Evolutionary conservation across 371 early-diverging fungal genomes (phyloP).

Genomic region (Mortierella sp.): DNA sequence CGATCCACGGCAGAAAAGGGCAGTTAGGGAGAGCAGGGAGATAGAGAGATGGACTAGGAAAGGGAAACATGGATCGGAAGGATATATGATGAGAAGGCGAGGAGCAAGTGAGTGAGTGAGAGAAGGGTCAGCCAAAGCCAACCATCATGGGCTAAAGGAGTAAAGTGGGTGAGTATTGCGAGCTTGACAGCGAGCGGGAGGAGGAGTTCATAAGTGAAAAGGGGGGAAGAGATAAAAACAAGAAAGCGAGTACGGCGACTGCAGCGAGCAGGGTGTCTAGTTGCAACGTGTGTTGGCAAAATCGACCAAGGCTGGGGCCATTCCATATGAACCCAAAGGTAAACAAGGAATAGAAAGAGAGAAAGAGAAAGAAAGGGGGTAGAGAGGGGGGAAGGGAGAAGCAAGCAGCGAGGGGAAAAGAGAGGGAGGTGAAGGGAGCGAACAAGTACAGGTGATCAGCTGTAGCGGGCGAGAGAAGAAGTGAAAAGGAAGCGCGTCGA

Average conservation of each 20-base stretch:
- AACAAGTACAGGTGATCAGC: too few relatives aligned
- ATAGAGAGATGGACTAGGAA: background rate
- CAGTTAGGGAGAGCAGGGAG: background rate
- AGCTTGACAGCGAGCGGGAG: too few relatives aligned
- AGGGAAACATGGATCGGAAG: background rate
- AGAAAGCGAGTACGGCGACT: too few relatives aligned
- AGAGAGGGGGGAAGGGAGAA: too few relatives aligned
- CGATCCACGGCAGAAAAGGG: background rate
- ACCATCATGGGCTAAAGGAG: too few relatives aligned
- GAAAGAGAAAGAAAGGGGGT: background rate
- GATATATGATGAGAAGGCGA: background rate
- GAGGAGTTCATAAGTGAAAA: too few relatives aligned
- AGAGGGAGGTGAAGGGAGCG: too few relatives aligned
- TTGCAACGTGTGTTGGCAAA: too few relatives aligned
- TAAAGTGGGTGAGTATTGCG: too few relatives aligned
- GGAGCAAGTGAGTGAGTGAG: background rate
- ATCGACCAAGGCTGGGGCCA: too few relatives aligned
- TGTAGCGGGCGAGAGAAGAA: background rate
- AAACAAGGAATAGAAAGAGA: background rate
- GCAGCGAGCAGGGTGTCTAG: too few relatives aligned
- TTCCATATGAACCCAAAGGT: background rate
- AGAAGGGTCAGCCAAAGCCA: too few relatives aligned
- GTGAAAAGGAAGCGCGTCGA: background rate
- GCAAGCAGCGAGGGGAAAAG: background rate
- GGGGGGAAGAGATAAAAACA: background rate